Base-by-base conservation (phyloP, 2,329 filamentous ascomycete species). In the Anisogramma anomala region DNA sequence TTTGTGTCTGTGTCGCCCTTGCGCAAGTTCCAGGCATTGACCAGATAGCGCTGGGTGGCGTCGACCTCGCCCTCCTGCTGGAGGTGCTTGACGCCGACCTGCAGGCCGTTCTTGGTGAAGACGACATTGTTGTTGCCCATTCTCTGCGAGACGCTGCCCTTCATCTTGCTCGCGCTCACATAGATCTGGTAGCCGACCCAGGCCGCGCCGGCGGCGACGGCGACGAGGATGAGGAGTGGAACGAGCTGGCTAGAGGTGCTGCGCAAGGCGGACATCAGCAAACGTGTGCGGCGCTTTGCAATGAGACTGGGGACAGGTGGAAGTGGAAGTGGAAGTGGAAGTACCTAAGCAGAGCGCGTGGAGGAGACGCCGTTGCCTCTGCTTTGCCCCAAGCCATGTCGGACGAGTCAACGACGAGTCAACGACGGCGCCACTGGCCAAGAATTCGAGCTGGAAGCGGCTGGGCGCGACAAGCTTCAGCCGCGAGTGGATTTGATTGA, bases 91-190 rank as follows among this genome's bases (percentile, higher is more conserved):
- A 88, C 72, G 36, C 78, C 78, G 33, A 88, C 80, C 46, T 74
- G 73, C 46, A 84, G 63, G 41, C 83, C 83, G 42, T 86, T 82
- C 57, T 83, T 84, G 28, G 78, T 80, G 60, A 86, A 82, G 30
- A 77, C 67, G 42, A 88, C 73, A 57, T 87, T 82, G 65, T 82
- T 83, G 63, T 76, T 76, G 58, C 79, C 77, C 74, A 87, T 82
- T 55, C 76, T 76, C 60, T 80, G 69, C 36, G 71, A 73, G 34
- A 82, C 80, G 44, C 73, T 69, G 45, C 74, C 66, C 46, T 74
- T 71, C 52, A 88, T 78, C 58, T 82, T 71, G 61, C 67, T 69
- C 41, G 74, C 68, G 60, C 77, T 77, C 41, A 82, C 60, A 61
- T 82, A 87, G 57, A 87, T 71, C 46, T 84, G 78, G 60, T 85